phyloP scores from a whole-genome alignment of 495 filamentous ascomycete species.

The Pyronema domesticum region DNA sequence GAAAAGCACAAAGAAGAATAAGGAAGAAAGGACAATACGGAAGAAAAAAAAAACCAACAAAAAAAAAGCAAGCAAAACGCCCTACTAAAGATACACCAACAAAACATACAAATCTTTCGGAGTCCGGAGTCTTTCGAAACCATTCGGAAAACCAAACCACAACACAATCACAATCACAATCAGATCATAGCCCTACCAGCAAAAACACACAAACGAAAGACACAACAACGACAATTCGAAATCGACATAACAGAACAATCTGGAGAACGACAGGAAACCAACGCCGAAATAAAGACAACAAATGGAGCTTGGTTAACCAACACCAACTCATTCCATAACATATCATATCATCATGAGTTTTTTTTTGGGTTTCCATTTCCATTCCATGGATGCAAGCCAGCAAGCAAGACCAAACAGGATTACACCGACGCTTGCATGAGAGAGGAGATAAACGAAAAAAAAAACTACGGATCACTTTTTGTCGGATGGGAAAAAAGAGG shows the following conservation, averaged over 20 bases:
- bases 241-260: too few species aligned
- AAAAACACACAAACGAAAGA: not conserved
- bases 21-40: too few species aligned
- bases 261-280: too few species aligned
- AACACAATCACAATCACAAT: not conserved
- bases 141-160: not conserved
- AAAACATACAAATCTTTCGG: too few species aligned
- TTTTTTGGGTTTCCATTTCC: not conserved
- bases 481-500: not conserved
- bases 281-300: too few species aligned
- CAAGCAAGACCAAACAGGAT: not conserved
- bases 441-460: not conserved
- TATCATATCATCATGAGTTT: too few species aligned
- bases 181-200: not conserved
- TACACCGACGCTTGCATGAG: not conserved
- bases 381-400: not conserved
- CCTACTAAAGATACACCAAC: conserved; percentile 4
- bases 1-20: too few species aligned
- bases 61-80: not conserved
- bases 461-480: not conserved
- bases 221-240: too few species aligned
- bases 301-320: too few species aligned
- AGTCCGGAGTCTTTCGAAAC: not conserved
- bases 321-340: too few species aligned
- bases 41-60: not conserved